Conservation (phyloP, 169 alveolate species). For the Eimeria maxima region DNA sequence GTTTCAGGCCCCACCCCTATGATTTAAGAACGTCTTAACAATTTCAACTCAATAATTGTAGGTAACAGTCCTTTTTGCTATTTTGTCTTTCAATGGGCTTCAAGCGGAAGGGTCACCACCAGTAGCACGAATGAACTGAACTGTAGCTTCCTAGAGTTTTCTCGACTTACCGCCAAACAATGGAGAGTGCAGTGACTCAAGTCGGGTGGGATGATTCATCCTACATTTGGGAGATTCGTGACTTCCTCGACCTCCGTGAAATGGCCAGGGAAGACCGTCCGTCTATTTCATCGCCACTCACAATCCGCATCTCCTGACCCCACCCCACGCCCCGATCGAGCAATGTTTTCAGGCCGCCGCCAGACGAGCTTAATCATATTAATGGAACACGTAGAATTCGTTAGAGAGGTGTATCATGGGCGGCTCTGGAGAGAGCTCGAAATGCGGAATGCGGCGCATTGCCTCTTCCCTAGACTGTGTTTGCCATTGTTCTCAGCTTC, state of each 20-base stretch:
- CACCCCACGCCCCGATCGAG: neutral
- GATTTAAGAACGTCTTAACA: neutral
- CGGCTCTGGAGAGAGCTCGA: neutral
- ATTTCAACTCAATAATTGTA: neutral
- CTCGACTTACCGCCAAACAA: neutral
- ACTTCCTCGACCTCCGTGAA: slow-evolving; percentile 81
- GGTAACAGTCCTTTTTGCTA: neutral
- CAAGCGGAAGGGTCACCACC: slow-evolving; percentile 1
- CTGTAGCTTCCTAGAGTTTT: slow-evolving; percentile 69
- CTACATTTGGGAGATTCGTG: slow-evolving; percentile 80
- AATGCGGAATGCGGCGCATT: neutral
- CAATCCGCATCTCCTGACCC: neutral
- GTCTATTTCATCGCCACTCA: slow-evolving; percentile 9
- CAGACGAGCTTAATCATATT: neutral
- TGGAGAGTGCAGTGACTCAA: slow-evolving; percentile 76
- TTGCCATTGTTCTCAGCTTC: slow-evolving; percentile 37
- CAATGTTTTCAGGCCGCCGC: neutral
- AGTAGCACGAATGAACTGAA: slow-evolving; percentile 21
- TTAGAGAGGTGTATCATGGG: neutral
- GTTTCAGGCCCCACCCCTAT: neutral
- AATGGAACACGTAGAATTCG: neutral
- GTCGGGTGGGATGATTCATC: slow-evolving; percentile 79
- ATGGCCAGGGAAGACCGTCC: slow-evolving; percentile 81
- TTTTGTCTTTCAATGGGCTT: slow-evolving; percentile 1
- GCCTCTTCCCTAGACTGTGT: neutral